Base-by-base conservation (phyloP, 306 rosid species). In the Pterocarpus macrocarpus region DNA sequence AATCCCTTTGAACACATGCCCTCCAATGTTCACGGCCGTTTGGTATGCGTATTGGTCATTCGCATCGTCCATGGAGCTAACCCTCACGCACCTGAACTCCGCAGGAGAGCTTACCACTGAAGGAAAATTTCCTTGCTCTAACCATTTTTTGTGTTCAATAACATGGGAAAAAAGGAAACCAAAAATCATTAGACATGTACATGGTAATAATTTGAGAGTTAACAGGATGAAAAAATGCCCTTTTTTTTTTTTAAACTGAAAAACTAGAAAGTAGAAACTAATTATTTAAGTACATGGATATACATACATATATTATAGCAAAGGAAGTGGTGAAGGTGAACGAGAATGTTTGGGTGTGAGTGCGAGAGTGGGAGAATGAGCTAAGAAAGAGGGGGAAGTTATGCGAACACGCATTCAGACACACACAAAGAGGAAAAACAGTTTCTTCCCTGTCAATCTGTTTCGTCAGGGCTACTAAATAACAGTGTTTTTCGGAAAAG, bases 11-110 rank as follows among this genome's bases (percentile, higher is more conserved):
- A 95, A 95, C 45, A 91, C 68, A 76, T 90, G 99, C 15, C 99
- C 99, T 57, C 94, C 94, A 15, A 95, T 91, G 86, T 85, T 91
- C 28, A 95, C 97, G 4, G 99, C 96, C 49, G 99, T 93, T 88
- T 91, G 98, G 44, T 95, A 95, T 11, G 98, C 99, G 32, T 83
- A 91, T 58, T 90, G 90, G 7, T 93, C 99, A 17, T 90, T 98
- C 3, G 79, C 43, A 0, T 92, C 94, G 9, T 95, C 98, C 55
- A 92, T 62, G 35, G 92, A 69, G 61, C 91, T 91, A 73, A 95
- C 96, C 66, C 89, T 85, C 61, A 95, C 94, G 79, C 98, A 93
- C n/a, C 90, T 90, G 75, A 95, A 95, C 30, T 90, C 85, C 13
- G 97, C 97, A 0, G 92, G 78, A 8, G 96, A 91, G 57, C 79